Evolutionary conservation across 2,329 filamentous ascomycete genomes (phyloP), one percentile per base, ranked within the genome.

Genomic region (Alternaria angustiovoidea): DNA sequence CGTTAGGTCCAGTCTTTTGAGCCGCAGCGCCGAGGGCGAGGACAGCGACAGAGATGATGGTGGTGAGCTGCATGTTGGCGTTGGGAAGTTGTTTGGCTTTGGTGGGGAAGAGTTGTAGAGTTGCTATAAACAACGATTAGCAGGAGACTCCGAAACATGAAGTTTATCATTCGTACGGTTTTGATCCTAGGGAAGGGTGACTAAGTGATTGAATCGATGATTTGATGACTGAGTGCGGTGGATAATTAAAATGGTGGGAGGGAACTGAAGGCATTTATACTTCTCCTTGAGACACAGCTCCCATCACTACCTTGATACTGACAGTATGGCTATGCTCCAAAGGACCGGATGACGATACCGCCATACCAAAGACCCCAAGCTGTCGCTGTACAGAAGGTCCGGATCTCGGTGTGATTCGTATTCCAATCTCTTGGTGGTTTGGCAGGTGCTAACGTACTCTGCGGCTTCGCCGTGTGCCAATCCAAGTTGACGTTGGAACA

Each of bases 371-470:
- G 16, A n/a, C 14, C 7, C 34, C 34, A 38, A 11, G 11, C 28
- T 38, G 16, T 8, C 6, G 7, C 18, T n/a, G 6, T 8, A 8
- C 14, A n/a, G 34, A 38, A 38, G 34, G 34, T n/a, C 34, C 34
- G 34, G 34, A 38, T n/a, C 34, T 38, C 14, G 14, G 34, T 38
- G 34, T 8, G 16, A n/a, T 6, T 18, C 34, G 34, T 38, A 18
- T 64, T 54, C 30, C 55, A 34, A 69, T 42, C 7, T 16, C 18
- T 43, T 24, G 41, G 7, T 43, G 12, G 14, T 7, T 16, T 43
- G 20, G 11, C 41, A 18, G 4, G 4, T 24, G 41, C 41, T 24
- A 24, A 43, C 7, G 5, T 14, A 7, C 11, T 43, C 16, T 38
- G 16, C n/a, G 16, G 16, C 16, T n/a, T 8, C n/a, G 36, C 16